Evolutionary conservation across 2,329 filamentous ascomycete genomes (phyloP).

Genomic region (Zymoseptoria passerinii): DNA sequence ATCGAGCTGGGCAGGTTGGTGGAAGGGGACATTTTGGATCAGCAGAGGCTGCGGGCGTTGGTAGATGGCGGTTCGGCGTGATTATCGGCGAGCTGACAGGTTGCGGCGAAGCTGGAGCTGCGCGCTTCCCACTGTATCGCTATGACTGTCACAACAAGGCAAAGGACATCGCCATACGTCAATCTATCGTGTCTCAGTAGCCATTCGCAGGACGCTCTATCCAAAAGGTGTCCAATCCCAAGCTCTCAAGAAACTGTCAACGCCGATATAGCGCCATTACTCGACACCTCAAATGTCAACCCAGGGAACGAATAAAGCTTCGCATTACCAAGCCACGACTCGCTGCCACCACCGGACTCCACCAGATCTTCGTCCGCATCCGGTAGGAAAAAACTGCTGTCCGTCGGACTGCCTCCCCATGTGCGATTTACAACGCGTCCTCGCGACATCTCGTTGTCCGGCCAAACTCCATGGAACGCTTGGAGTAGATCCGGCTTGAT

Average conservation of each 20-base stretch:
- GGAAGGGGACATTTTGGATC: slow-evolving; percentile 16
- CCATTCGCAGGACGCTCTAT: neutral
- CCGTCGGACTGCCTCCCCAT: slow-evolving; percentile 28
- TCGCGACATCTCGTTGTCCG: slow-evolving; percentile 42
- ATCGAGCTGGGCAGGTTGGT: slow-evolving; percentile 13
- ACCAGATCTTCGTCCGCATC: slow-evolving; percentile 31
- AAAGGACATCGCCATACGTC: neutral
- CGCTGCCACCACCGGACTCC: slow-evolving; percentile 37
- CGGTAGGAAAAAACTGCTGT: slow-evolving; percentile 29
- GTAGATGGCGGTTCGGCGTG: slow-evolving; percentile 1
- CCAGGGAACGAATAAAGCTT: slow-evolving; percentile 91
- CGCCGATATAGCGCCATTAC: slow-evolving; percentile 82
- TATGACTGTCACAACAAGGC: neutral
- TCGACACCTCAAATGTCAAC: slow-evolving; percentile 88
- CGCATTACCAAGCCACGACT: slow-evolving; percentile 59
- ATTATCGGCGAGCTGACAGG: neutral
- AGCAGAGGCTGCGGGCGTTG: slow-evolving; percentile 5
- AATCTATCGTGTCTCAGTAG: neutral
- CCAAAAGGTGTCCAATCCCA: neutral
- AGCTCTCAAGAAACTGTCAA: slow-evolving; percentile 48
- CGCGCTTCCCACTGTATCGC: neutral
- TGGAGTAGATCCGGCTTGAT: slow-evolving; percentile 47
- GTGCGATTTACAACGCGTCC: slow-evolving; percentile 32
- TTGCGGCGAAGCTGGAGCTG: neutral
- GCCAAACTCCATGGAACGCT: slow-evolving; percentile 44